Evolutionary conservation across 75 land plant species (phyloP).

Genomic region (Selaginella tamariscina): DNA sequence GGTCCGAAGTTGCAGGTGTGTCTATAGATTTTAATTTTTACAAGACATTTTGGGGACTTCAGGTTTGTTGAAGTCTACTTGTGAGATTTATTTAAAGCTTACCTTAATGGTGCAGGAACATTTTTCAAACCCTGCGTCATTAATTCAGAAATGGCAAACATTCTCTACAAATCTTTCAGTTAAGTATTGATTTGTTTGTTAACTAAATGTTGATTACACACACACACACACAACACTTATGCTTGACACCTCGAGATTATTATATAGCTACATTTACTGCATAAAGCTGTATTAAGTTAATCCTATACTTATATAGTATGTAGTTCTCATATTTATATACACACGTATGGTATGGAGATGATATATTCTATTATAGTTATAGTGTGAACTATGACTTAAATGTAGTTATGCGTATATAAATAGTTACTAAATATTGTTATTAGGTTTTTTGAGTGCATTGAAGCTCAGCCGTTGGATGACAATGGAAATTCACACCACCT

Average conservation of each 20-base stretch:
- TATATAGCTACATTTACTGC: too few species aligned
- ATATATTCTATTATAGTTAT: too few species aligned
- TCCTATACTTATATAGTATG: too few species aligned
- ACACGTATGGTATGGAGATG: too few species aligned
- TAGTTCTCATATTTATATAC: too few species aligned
- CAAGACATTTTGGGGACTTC: slow-evolving; percentile 97
- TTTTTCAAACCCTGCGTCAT: slow-evolving; percentile 61
- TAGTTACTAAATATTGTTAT: background rate
- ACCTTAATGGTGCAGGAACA: slow-evolving; percentile 42
- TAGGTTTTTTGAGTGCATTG: slow-evolving; percentile 82
- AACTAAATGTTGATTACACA: background rate
- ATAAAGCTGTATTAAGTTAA: too few species aligned
- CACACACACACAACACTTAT: too few species aligned
- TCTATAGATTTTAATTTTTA: slow-evolving; percentile 94
- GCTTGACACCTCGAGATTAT: too few species aligned
- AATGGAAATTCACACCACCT: slow-evolving; percentile 57
- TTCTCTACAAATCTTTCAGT: slow-evolving; percentile 71
- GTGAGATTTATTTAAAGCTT: background rate
- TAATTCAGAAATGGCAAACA: slow-evolving; percentile 73
- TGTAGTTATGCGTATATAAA: too few species aligned
- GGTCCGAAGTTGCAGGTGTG: slow-evolving; percentile 28
- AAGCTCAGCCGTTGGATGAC: slow-evolving; percentile 89
- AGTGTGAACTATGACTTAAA: too few species aligned
- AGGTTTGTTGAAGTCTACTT: slow-evolving; percentile 38
- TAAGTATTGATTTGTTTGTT: background rate